A percentile compares a stretch with the other conserved stretches of the same genome.
phyloP scores from a whole-genome alignment of 1,284 basidiomycete genomes.

The Xerocomus minutiporus region DNA sequence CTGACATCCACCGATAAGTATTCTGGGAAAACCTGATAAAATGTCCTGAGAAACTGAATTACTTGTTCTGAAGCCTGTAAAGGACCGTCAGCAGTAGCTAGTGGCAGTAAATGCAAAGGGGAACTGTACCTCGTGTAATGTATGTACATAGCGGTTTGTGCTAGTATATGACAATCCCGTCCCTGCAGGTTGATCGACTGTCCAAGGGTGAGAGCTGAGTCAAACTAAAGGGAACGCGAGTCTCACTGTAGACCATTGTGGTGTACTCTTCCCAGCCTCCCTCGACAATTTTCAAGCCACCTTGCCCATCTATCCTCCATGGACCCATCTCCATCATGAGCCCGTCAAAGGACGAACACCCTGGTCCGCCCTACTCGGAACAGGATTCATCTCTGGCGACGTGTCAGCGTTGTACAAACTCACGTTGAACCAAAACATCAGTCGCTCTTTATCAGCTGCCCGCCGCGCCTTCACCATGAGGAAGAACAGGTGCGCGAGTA shows the following conservation, averaged over 20 bases:
- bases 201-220: conserved; percentile 7
- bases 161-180: conserved; percentile 91
- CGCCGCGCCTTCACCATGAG: conserved; percentile 86
- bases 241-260: conserved; percentile 87
- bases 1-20: conserved; percentile 79
- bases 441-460: conserved; percentile 79
- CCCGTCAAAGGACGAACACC: conserved; percentile 96
- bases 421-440: conserved; percentile 97
- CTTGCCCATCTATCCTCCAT: conserved; percentile 79
- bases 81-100: neutral
- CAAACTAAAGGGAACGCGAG: conserved; percentile 10
- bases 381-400: neutral
- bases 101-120: neutral
- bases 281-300: conserved; percentile 72
- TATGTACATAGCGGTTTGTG: conserved; percentile 82
- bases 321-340: conserved; percentile 98
- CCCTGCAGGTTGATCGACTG: conserved; percentile 93
- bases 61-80: conserved; percentile 77
- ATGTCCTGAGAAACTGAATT: conserved; percentile 80
- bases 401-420: conserved; percentile 25
- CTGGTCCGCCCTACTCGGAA: conserved; percentile 75
- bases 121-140: conserved; percentile 60
- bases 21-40: conserved; percentile 90
- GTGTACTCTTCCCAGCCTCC: conserved; percentile 99
- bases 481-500: conserved; percentile 84